Evolutionary conservation across 73 alveolate genomes (phyloP), one percentile per base, ranked within the genome.

Genomic region (Tetrahymena elliotti): DNA sequence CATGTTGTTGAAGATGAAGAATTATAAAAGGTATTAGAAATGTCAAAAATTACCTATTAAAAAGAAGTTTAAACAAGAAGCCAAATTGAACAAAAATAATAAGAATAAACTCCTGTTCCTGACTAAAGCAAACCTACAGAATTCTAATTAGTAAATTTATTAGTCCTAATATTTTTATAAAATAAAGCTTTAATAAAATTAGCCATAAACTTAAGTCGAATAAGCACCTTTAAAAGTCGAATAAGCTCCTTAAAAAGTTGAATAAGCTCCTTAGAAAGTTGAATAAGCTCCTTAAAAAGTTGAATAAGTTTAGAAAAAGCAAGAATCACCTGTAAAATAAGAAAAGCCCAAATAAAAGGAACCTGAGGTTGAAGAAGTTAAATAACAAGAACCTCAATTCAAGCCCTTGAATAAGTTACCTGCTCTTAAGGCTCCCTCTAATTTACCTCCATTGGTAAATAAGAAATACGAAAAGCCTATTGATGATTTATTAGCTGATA

Each of bases 1-100:
- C 27, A 36, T 20, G 83, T 47, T 24, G 92, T 84, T 38, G 95
- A 94, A 94, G 95, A 94, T 35, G 95, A 94, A n/a, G 96, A 94
- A 52, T 84, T 94, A 35, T 18, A 33, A 40, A 93, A 94, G 83
- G 96, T 94, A 0, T 38, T 94, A 8, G 83, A 93, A 94, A 84
- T 84, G 93, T 52, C 93, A 52, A 82, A 94, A 47, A 52, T 94
- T 24, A 88, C 83, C 31, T 84, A 24, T 20, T 93, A 83, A 22
- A 83, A 36, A 31, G 93, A 8, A 27, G 52, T 20, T n/a, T 47
- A 35, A 94, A 68, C 33, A 68, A 24, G 53, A 82, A 27, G 47
- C 33, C 8, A 94, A 84, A 24, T n/a, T n/a, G 31, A 27, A 84
- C 31, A 52, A 92, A 54, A 94, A 94, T 35, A 37, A 27, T 11